phyloP scores from a whole-genome alignment of 495 filamentous ascomycete genomes.

The Ascodesmis nigricans region DNA sequence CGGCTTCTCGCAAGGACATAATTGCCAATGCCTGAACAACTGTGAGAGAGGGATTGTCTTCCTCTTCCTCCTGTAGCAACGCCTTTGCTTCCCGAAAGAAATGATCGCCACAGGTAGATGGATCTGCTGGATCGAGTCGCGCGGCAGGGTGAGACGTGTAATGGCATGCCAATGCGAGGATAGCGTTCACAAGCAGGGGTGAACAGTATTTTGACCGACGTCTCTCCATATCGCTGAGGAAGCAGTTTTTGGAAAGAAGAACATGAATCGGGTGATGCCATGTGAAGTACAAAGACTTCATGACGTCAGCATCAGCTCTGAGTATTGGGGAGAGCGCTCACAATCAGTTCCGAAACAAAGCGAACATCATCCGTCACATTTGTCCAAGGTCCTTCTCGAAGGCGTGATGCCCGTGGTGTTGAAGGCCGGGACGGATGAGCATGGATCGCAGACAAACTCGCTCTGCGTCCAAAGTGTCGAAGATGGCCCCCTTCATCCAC shows the following conservation, averaged over 20 bases:
- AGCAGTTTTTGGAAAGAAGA: constrained; percentile 48
- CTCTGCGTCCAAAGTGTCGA: neutral
- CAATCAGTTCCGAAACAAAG: constrained; percentile 40
- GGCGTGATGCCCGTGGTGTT: neutral
- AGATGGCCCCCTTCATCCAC: neutral
- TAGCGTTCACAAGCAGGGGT: constrained; percentile 49
- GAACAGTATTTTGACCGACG: constrained; percentile 43
- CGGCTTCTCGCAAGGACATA: constrained; percentile 46
- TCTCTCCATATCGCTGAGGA: constrained; percentile 38
- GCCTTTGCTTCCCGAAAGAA: constrained; percentile 47
- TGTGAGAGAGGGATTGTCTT: constrained; percentile 39
- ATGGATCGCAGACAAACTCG: constrained; percentile 1
- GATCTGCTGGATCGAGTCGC: constrained; percentile 36
- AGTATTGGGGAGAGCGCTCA: constrained; percentile 3
- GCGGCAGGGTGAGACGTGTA: constrained; percentile 46
- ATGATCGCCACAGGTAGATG: constrained; percentile 43
- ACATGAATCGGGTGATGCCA: constrained; percentile 64
- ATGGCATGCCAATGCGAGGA: constrained; percentile 49
- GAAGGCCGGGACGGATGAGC: neutral
- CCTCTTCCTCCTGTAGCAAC: constrained; percentile 28
- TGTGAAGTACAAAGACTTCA: constrained; percentile 42
- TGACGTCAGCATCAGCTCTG: neutral
- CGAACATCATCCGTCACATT: constrained; percentile 32
- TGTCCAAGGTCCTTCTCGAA: constrained; percentile 32
- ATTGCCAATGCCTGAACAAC: constrained; percentile 59